Evolutionary conservation across 495 filamentous ascomycete species (phyloP), one percentile per base, ranked within the genome.

Genomic region (Glutinoglossum americanum): DNA sequence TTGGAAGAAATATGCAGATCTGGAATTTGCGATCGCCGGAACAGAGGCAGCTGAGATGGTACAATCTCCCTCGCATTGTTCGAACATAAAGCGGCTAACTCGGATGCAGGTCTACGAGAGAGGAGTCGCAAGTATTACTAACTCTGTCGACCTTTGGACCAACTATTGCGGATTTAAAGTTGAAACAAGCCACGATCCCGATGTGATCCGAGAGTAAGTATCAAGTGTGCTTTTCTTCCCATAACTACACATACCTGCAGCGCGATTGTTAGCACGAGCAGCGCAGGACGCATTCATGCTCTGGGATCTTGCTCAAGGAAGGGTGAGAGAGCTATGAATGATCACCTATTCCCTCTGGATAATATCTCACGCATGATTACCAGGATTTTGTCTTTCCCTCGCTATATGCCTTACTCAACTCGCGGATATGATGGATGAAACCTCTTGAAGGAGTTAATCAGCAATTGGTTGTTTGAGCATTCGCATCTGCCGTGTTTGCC

Each of bases 171-270:
- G 78, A 61, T 97, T 97, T 79, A 99, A 99, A 69, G 85, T 88
- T 68, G 88, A 96, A 62, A 97, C 93, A 51, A 90, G 83, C 63
- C 92, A 99, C 74, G 88, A 93, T 63, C 74, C 85, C 59, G 85
- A 94, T 64, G 78, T 90, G 68, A 94, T 96, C 73, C 83, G 93
- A 95, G 92, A 97, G 92, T 98, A 94, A 96, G 92, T 97, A 72
- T 65, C 70, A 64, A 70, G 64, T 68, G 66, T 71, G 68, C 70
- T 84, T 87, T 85, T 76, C 78, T 83, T 81, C 77, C 80, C 78
- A 74, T 73, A 76, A 60, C 64, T 67, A 73, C 64, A 67, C 65
- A 69, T 58, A 56, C 53, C 49, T 64, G 63, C 66, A 67, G 67
- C 66, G 17, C 28, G 59, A 55, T 62, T 58, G 62, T 60, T 57